phyloP scores from a whole-genome alignment of 441 rosid genomes.

The Isatis lusitanica region DNA sequence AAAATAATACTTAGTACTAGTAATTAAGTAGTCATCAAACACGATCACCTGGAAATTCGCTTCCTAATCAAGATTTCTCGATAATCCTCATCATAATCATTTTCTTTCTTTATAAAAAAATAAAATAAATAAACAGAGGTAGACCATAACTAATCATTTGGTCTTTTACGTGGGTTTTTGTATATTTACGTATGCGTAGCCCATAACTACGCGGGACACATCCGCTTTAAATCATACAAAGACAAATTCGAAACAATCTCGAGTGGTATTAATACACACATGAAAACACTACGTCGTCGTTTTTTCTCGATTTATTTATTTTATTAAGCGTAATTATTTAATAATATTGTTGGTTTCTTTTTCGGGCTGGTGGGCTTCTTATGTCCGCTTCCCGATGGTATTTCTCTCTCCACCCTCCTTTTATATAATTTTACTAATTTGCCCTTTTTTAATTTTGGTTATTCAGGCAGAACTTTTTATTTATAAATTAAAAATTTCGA shows the following conservation, averaged over 20 bases:
- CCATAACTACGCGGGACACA: constrained; percentile 28
- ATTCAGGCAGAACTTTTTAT: background rate
- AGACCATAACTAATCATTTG: constrained; percentile 35
- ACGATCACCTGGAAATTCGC: constrained; percentile 36
- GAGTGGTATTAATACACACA: constrained; percentile 1
- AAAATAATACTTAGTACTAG: background rate
- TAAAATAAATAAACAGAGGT: background rate
- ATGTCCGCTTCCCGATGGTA: constrained; percentile 40
- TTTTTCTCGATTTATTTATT: background rate
- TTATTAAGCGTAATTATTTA: background rate
- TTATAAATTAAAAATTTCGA: constrained; percentile 15
- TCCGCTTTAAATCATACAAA: constrained; percentile 20
- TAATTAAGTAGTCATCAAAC: constrained; percentile 20
- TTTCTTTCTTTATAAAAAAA: background rate
- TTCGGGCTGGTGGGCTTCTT: constrained; percentile 39
- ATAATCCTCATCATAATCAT: constrained; percentile 29
- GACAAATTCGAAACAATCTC: constrained; percentile 38
- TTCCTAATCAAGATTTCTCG: constrained; percentile 34
- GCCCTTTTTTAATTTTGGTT: background rate
- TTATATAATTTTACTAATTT: background rate
- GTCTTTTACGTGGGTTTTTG: constrained; percentile 32
- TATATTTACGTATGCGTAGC: constrained; percentile 28
- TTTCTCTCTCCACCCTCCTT: constrained; percentile 1
- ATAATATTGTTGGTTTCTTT: constrained; percentile 22
- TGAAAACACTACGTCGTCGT: constrained; percentile 9